A percentile compares a stretch with the other conserved stretches of the same genome.
Conservation (phyloP, 768 basidiomycete species). For the Pilatotrama ljubarskyi region DNA sequence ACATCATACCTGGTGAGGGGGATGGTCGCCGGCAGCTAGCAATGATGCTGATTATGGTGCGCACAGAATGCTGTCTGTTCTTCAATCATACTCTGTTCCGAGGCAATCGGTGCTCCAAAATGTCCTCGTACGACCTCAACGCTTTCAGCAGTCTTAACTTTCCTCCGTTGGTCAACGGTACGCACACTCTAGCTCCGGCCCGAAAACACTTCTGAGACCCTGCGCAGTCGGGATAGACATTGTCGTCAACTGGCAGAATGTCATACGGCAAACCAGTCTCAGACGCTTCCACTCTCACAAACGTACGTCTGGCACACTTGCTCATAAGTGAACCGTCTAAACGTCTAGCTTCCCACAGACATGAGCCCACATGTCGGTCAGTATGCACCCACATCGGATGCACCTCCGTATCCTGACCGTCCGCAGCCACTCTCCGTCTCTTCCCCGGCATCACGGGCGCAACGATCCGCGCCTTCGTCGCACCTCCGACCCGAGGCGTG, state of each 20-base stretch:
- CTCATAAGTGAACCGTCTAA: not conserved
- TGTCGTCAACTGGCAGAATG: slow-evolving; percentile 84
- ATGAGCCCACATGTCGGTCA: slow-evolving; percentile 82
- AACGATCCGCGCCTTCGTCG: slow-evolving; percentile 75
- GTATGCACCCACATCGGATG: slow-evolving; percentile 24
- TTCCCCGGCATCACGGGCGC: slow-evolving; percentile 84
- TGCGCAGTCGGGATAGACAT: slow-evolving; percentile 86
- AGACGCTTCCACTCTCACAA: slow-evolving; percentile 83
- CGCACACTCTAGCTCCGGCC: slow-evolving; percentile 4
- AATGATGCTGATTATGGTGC: not conserved
- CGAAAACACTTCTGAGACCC: not conserved
- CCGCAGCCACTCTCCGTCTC: slow-evolving; percentile 74
- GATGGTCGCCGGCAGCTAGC: not conserved
- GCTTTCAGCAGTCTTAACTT: slow-evolving; percentile 89
- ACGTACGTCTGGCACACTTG: slow-evolving; percentile 38
- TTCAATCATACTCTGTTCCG: slow-evolving; percentile 90
- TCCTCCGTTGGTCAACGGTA: slow-evolving; percentile 77
- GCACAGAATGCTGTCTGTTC: slow-evolving; percentile 76
- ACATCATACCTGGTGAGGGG: slow-evolving; percentile 78
- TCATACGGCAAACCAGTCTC: slow-evolving; percentile 78
- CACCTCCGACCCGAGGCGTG: slow-evolving; percentile 73
- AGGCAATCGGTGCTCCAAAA: slow-evolving; percentile 82
- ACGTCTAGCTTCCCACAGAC: slow-evolving; percentile 38
- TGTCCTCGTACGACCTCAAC: slow-evolving; percentile 78
- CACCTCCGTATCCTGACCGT: not conserved